Evolutionary conservation across 768 basidiomycete species (phyloP), one percentile per base, ranked within the genome.

Genomic region (Hemileccinum impolitum): DNA sequence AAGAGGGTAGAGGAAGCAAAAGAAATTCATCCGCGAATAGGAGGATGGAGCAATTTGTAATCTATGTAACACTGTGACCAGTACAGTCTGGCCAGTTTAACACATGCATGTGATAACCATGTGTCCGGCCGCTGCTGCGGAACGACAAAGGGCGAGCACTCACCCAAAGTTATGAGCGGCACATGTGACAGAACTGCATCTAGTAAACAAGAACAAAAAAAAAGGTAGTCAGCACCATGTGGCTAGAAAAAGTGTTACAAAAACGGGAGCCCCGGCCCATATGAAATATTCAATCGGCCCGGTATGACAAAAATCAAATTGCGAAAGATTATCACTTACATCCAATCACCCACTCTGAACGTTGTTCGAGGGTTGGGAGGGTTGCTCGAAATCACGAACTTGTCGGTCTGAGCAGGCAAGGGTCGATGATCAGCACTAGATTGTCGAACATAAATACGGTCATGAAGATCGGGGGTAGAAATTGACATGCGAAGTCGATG

Each of bases 151-250:
- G 39, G 56, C 43, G 30, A 49, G 21, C 12, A 79, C 85, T 74
- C 66, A 89, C 87, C 85, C 85, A 74, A 90, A 91, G 71, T 91
- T 91, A 66, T 90, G 87, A 13, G 86, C 87, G 58, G 80, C 84
- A 65, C 89, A 91, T 40, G 76, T 80, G 56, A 79, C 73, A 48
- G 79, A 77, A 48, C 70, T 71, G 62, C 88, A 90, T 72, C 88
- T 88, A 25, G 28, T 5, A n/a, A 39, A n/a, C n/a, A n/a, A n/a
- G n/a, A n/a, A n/a, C n/a, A n/a, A n/a, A n/a, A 19, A 42, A 23
- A 37, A 13, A 12, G 3, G 15, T 30, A 8, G 50, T 61, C 53
- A 61, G 60, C 23, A 25, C 28, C 28, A 12, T 2, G 30, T 28
- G 0, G 2, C 15, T 19, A 26, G 41, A 61, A 47, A 43, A 26